phyloP scores from a whole-genome alignment of 805 yeast species.

The Schizosaccharomyces cryophilus region DNA sequence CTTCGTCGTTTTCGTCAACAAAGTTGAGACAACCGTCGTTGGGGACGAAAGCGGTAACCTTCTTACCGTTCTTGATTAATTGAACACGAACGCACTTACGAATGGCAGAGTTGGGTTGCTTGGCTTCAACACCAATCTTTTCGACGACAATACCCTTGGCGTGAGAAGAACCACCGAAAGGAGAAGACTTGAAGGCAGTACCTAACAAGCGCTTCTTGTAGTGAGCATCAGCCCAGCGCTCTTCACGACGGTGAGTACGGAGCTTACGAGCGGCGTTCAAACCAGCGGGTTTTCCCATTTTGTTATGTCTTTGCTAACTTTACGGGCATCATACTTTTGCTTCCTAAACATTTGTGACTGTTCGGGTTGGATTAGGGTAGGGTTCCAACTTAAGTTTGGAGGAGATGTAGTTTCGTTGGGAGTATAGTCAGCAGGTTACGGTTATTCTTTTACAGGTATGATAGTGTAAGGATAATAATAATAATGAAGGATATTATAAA shows the following conservation, averaged over 20 bases:
- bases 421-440: neutral
- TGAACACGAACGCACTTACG: conserved; percentile 99
- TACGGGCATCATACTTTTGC: neutral
- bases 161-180: conserved; percentile 99
- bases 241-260: conserved; percentile 98
- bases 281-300: conserved; percentile 36
- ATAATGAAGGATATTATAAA: too few relatives aligned
- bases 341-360: neutral
- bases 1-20: conserved; percentile 99
- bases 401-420: too few relatives aligned
- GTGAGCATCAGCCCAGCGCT: conserved; percentile 98
- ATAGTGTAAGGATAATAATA: too few relatives aligned
- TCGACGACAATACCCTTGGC: conserved; percentile 99
- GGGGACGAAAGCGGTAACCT: conserved; percentile 99
- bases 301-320: neutral
- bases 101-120: conserved; percentile 99
- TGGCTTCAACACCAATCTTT: conserved; percentile 98
- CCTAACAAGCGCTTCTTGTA: conserved; percentile 98
- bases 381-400: neutral
- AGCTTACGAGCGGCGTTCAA: conserved; percentile 99
- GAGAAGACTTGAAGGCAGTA: conserved; percentile 98
- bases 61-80: conserved; percentile 98
- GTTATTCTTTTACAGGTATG: neutral
- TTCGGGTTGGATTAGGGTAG: neutral
- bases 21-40: conserved; percentile 99